Percentiles rank a stretch among this genome's conserved stretches.
These are phyloP conservation scores for Candida rishiriensis DNA, from an alignment of 805 yeast genomes.

Conservation along the genomic window DNA sequence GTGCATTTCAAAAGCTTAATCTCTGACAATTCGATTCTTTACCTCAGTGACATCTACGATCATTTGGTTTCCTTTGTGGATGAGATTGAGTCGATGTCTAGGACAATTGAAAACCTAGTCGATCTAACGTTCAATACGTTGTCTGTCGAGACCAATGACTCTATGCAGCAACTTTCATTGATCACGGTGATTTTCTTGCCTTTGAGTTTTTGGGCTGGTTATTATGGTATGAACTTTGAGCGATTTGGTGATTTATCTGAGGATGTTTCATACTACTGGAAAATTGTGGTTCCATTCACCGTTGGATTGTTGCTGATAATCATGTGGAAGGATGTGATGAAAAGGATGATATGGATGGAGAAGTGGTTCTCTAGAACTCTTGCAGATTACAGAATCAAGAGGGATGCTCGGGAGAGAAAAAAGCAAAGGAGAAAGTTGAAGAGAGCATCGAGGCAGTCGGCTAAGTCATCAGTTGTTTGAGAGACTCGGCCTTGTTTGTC, in stretches of 20 bases:
- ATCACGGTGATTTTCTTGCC: conserved; percentile 59
- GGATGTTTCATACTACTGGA: conserved; percentile 44
- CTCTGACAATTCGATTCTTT: conserved; percentile 41
- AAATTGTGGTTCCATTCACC: conserved; percentile 39
- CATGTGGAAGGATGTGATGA: conserved; percentile 27
- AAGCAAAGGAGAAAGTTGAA: background rate
- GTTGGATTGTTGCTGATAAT: conserved; percentile 31
- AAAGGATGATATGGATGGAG: background rate
- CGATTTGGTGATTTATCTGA: conserved; percentile 36
- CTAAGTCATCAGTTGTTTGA: background rate
- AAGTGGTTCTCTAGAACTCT: background rate
- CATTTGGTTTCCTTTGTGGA: conserved; percentile 49
- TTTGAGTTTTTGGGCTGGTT: conserved; percentile 56
- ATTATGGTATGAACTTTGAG: conserved; percentile 53
- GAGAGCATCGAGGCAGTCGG: background rate
- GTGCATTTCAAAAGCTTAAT: conserved; percentile 27
- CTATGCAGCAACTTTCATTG: conserved; percentile 50
- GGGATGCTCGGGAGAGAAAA: background rate
- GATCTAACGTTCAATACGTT: conserved; percentile 54
- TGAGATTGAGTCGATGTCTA: conserved; percentile 50
- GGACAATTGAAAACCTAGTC: conserved; percentile 46
- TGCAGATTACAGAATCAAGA: background rate
- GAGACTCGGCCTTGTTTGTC: too few relatives aligned
- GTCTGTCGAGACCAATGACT: conserved; percentile 49
- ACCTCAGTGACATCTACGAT: conserved; percentile 53